Evolutionary conservation across 805 yeast species (phyloP).

Genomic region (Sungouiozyma intestinalis): DNA sequence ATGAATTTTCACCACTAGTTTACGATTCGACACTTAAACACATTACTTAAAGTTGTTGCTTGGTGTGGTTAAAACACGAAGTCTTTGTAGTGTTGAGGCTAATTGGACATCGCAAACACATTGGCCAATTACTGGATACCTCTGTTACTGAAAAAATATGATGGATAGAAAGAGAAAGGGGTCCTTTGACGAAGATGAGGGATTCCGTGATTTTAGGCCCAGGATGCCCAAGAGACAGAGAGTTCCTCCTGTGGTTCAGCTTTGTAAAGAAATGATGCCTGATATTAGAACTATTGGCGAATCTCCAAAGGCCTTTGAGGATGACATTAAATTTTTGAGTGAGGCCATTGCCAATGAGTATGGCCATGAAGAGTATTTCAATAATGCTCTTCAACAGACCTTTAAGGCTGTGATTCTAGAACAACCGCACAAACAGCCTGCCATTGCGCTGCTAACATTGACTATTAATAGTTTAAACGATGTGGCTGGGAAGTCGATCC

Average conservation of each 20-base stretch:
- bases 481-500: slow-evolving; percentile 54
- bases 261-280: slow-evolving; percentile 38
- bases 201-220: slow-evolving; percentile 24
- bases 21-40: neutral
- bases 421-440: slow-evolving; percentile 82
- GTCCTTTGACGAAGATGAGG: slow-evolving; percentile 23
- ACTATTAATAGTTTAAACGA: slow-evolving; percentile 54
- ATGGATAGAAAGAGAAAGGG: slow-evolving; percentile 12
- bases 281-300: slow-evolving; percentile 56
- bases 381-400: slow-evolving; percentile 50
- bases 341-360: slow-evolving; percentile 57
- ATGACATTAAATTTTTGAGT: slow-evolving; percentile 55
- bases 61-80: too few species aligned
- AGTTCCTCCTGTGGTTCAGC: slow-evolving; percentile 37
- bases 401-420: slow-evolving; percentile 63
- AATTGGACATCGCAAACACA: neutral
- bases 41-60: too few species aligned
- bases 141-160: slow-evolving; percentile 2
- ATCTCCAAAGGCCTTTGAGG: slow-evolving; percentile 39
- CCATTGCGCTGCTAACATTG: slow-evolving; percentile 58
- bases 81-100: too few species aligned
- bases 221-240: slow-evolving; percentile 27
- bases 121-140: neutral
- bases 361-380: slow-evolving; percentile 49
- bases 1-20: neutral